Percentiles rank a stretch among this genome's conserved stretches.
Evolutionary conservation across 768 basidiomycete genomes (phyloP).

Genomic region (Rhizopogon sp.): DNA sequence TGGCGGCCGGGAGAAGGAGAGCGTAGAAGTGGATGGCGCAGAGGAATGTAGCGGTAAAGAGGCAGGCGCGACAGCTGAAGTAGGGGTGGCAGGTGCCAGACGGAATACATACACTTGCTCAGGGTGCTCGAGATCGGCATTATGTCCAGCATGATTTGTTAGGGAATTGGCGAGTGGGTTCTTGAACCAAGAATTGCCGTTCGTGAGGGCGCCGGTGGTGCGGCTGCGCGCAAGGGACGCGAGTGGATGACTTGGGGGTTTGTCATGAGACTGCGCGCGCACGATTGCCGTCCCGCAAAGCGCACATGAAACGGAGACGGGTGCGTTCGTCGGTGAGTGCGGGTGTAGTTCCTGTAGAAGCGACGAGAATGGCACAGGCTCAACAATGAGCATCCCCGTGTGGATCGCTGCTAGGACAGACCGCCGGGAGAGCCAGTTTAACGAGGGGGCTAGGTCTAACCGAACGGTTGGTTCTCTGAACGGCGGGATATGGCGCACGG

Average conservation of each 20-base stretch:
- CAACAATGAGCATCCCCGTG: slow-evolving; percentile 80
- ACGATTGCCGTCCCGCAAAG: slow-evolving; percentile 61
- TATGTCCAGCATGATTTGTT: slow-evolving; percentile 9
- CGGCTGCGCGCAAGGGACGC: slow-evolving; percentile 26
- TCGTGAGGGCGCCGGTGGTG: slow-evolving; percentile 33
- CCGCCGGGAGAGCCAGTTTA: slow-evolving; percentile 91
- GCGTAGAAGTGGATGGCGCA: slow-evolving; percentile 29
- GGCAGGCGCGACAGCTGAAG: slow-evolving; percentile 15
- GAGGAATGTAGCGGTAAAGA: slow-evolving; percentile 18
- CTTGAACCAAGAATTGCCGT: slow-evolving; percentile 59
- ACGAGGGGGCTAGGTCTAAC: slow-evolving; percentile 87
- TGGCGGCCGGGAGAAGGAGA: slow-evolving; percentile 17
- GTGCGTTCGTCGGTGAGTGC: slow-evolving; percentile 39
- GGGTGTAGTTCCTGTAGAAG: slow-evolving; percentile 52
- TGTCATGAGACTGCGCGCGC: slow-evolving; percentile 29
- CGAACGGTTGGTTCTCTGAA: slow-evolving; percentile 86
- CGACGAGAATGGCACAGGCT: slow-evolving; percentile 66
- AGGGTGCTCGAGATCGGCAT: slow-evolving; percentile 21
- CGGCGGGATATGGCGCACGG: not conserved
- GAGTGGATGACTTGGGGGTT: slow-evolving; percentile 30
- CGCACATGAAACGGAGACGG: slow-evolving; percentile 59
- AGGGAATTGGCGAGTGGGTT: slow-evolving; percentile 37
- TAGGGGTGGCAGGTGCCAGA: slow-evolving; percentile 32
- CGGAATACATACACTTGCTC: slow-evolving; percentile 67
- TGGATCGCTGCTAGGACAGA: slow-evolving; percentile 83